Percentiles rank a stretch among this genome's conserved stretches.
phyloP scores from a whole-genome alignment of 305 asterid genomes.

The Euphrasia arctica region DNA sequence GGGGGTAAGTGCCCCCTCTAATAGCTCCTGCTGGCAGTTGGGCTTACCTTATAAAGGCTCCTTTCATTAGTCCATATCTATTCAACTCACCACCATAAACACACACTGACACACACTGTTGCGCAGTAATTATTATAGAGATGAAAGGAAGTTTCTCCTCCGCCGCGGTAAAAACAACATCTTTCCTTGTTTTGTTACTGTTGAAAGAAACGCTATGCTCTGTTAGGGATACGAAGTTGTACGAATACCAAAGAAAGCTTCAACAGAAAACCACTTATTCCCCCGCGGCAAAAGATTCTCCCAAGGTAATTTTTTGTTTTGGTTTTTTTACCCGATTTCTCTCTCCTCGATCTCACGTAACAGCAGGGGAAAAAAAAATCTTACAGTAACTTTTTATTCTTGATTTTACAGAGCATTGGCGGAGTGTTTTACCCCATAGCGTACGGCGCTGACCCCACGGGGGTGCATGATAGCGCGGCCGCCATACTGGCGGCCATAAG shows the following conservation, averaged over 20 bases:
- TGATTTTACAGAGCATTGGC: slow-evolving; percentile 39
- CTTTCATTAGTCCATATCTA: neutral
- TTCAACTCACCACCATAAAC: neutral
- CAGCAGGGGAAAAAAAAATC: too few relatives aligned
- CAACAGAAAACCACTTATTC: slow-evolving; percentile 15
- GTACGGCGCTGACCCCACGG: slow-evolving; percentile 68
- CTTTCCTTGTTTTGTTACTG: slow-evolving; percentile 24
- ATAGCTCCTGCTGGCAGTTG: neutral
- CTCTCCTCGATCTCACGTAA: too few relatives aligned
- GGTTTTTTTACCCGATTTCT: neutral
- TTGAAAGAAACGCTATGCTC: slow-evolving; percentile 34
- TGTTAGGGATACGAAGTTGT: slow-evolving; percentile 32
- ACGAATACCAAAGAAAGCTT: slow-evolving; percentile 41
- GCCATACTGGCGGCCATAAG: slow-evolving; percentile 44
- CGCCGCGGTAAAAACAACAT: slow-evolving; percentile 4
- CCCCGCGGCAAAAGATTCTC: slow-evolving; percentile 22
- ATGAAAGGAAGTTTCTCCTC: slow-evolving; percentile 10
- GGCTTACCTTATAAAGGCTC: neutral
- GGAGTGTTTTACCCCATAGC: slow-evolving; percentile 54
- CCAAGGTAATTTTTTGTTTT: slow-evolving; percentile 28
- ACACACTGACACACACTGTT: neutral
- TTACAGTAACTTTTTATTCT: too few relatives aligned
- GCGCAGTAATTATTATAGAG: neutral
- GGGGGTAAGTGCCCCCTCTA: too few relatives aligned
- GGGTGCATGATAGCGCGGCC: slow-evolving; percentile 42